phyloP scores from a whole-genome alignment of 2,329 filamentous ascomycete genomes.

The Chaetothyriales sp. region DNA sequence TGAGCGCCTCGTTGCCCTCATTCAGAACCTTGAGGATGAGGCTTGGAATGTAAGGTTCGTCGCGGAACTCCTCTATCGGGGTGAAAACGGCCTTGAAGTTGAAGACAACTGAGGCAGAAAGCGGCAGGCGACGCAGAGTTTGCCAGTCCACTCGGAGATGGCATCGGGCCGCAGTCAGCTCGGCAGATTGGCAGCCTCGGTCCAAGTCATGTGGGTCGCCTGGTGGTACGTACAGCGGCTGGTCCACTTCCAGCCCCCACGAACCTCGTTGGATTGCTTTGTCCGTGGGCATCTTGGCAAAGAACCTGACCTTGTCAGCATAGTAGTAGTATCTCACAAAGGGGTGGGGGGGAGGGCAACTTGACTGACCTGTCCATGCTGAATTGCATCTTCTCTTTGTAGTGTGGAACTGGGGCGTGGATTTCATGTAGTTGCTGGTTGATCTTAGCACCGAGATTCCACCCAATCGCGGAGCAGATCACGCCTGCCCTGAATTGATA shows the following conservation, averaged over 20 bases:
- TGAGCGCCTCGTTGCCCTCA: conserved; percentile 53
- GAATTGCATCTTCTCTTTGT: conserved; percentile 74
- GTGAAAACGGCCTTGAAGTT: conserved; percentile 84
- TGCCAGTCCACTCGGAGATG: conserved; percentile 76
- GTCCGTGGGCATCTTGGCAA: conserved; percentile 59
- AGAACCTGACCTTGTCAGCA: conserved; percentile 42
- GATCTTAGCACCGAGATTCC: conserved; percentile 62
- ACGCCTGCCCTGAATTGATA: conserved; percentile 63
- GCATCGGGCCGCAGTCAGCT: conserved; percentile 43
- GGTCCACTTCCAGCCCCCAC: conserved; percentile 65
- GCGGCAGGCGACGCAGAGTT: conserved; percentile 60
- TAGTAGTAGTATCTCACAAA: too few species aligned
- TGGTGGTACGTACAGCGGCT: conserved; percentile 60
- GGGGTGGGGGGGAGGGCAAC: too few species aligned
- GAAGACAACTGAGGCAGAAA: conserved; percentile 63
- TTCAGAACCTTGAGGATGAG: conserved; percentile 53
- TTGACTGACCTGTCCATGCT: conserved; percentile 60
- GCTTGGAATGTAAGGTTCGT: conserved; percentile 59
- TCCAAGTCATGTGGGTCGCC: conserved; percentile 49
- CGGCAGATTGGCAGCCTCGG: conserved; percentile 42
- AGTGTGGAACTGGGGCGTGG: conserved; percentile 62
- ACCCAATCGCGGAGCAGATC: conserved; percentile 66
- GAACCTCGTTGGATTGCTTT: conserved; percentile 70
- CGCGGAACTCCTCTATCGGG: conserved; percentile 49
- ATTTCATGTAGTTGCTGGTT: conserved; percentile 55